These are phyloP conservation scores for Phytophthora podocarpi DNA, from an alignment of 352 stramenopile species.

Conservation along the genomic window DNA sequence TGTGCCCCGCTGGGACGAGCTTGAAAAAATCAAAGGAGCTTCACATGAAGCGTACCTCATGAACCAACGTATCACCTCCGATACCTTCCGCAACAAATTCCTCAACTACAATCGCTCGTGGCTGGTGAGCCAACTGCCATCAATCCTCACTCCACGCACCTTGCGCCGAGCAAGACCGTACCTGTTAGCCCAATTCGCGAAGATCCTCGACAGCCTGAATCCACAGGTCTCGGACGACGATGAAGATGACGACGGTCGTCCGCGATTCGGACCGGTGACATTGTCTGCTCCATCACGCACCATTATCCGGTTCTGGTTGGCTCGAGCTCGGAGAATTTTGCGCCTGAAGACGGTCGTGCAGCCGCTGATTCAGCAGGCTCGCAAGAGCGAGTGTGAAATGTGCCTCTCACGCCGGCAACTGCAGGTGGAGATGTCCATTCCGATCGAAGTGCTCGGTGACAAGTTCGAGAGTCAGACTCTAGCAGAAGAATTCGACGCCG, in stretches of 20 bases:
- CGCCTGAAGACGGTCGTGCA: conserved; percentile 90
- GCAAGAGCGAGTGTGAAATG: conserved; percentile 94
- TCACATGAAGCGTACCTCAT: conserved; percentile 96
- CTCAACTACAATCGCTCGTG: conserved; percentile 98
- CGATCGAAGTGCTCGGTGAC: conserved; percentile 92
- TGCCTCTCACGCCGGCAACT: conserved; percentile 94
- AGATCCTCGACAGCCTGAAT: conserved; percentile 95
- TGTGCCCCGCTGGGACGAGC: conserved; percentile 91
- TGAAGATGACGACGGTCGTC: conserved; percentile 83
- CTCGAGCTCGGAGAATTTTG: conserved; percentile 79
- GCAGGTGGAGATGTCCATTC: conserved; percentile 94
- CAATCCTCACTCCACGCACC: conserved; percentile 94
- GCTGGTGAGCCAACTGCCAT: conserved; percentile 95
- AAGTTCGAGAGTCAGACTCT: conserved; percentile 91
- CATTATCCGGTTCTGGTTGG: conserved; percentile 94
- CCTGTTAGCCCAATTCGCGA: conserved; percentile 95
- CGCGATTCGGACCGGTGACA: conserved; percentile 90
- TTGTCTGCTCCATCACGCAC: conserved; percentile 91
- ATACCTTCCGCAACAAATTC: conserved; percentile 98
- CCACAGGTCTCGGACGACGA: conserved; percentile 94
- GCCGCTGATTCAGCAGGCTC: conserved; percentile 90
- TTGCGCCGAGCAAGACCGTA: conserved; percentile 92
- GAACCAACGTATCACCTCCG: conserved; percentile 96
- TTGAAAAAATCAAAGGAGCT: conserved; percentile 93
- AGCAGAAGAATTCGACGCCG: conserved; percentile 92